These are phyloP conservation scores for Acidiella bohemica DNA, from an alignment of 495 filamentous ascomycete genomes.

Conservation along the genomic window DNA sequence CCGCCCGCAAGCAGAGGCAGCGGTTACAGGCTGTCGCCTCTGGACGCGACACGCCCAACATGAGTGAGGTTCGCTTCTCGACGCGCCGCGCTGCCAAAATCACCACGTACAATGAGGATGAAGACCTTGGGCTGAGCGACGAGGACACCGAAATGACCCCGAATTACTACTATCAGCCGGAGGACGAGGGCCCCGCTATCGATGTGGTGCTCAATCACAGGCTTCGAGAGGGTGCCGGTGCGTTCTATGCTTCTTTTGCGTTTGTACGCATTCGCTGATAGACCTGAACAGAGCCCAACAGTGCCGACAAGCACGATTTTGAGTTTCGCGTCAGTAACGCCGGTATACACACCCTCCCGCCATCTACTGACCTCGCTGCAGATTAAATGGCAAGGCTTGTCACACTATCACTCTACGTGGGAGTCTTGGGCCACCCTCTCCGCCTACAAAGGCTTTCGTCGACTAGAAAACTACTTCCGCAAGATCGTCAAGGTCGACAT, in stretches of 20 bases:
- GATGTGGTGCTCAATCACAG: constrained; percentile 82
- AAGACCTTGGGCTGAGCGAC: constrained; percentile 38
- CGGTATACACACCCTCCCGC: neutral
- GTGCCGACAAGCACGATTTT: constrained; percentile 60
- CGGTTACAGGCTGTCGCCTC: constrained; percentile 46
- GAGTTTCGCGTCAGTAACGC: constrained; percentile 65
- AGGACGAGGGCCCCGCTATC: constrained; percentile 64
- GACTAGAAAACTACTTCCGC: constrained; percentile 84
- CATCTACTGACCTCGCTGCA: constrained; percentile 19
- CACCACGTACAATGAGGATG: constrained; percentile 74
- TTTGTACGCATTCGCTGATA: neutral
- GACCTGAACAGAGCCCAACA: constrained; percentile 23
- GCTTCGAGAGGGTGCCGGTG: constrained; percentile 52
- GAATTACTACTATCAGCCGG: constrained; percentile 27
- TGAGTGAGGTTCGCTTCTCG: constrained; percentile 76
- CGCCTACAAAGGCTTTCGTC: constrained; percentile 61
- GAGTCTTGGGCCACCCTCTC: constrained; percentile 57
- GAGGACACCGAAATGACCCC: constrained; percentile 29
- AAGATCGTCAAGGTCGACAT: constrained; percentile 66
- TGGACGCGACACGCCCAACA: constrained; percentile 38
- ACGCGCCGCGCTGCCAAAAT: constrained; percentile 75
- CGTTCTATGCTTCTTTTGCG: constrained; percentile 13
- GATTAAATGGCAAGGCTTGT: constrained; percentile 95
- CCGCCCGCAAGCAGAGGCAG: constrained; percentile 58
- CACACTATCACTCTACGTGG: constrained; percentile 93